Base-by-base conservation (phyloP, 495 filamentous ascomycete species). In the Amphirosellinia nigrospora region DNA sequence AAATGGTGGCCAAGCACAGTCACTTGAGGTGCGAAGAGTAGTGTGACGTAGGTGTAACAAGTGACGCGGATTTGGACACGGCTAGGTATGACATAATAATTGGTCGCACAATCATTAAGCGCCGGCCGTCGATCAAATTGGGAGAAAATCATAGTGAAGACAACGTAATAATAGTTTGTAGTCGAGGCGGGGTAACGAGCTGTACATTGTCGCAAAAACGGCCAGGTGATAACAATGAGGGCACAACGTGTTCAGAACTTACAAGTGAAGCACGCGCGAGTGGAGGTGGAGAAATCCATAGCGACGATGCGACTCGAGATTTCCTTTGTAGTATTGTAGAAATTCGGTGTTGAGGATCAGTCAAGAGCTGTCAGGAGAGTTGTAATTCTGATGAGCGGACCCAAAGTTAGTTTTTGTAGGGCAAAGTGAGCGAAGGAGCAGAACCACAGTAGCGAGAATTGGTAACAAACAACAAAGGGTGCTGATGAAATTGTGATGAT, bases 231-330 rank as follows among this genome's bases (percentile, higher is more conserved):
- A 32, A 28, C 15, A 7, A 48, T 41, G 58, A 43, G 43, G 34
- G 56, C 23, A 64, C 26, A 60, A 38, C 36, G 30, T 58, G 68
- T 55, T 70, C 39, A 56, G 23, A 58, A 85, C 83, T 83, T 73
- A 85, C 83, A 85, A 67, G 82, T 84, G 76, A 82, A 85, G 81
- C 83, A 85, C 71, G 80, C 72, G 64, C 82, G 79, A 26, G 75
- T 69, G 56, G 76, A 72, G 52, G 68, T 69, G 43, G 74, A 73
- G 77, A 69, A 83, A 70, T 84, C 82, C 82, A 85, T 83, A 23
- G 68, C 78, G 68, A 63, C 45, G 68, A 55, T 39, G 58, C n/a
- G 56, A 36, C 70, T 64, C 45, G 26, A 36, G 71, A 19, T 61
- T 32, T 32, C 55, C 41, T 19, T 68, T 16, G 63, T 39, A 36